phyloP scores from a whole-genome alignment of 768 basidiomycete genomes.

The Punctularia strigosozonata region DNA sequence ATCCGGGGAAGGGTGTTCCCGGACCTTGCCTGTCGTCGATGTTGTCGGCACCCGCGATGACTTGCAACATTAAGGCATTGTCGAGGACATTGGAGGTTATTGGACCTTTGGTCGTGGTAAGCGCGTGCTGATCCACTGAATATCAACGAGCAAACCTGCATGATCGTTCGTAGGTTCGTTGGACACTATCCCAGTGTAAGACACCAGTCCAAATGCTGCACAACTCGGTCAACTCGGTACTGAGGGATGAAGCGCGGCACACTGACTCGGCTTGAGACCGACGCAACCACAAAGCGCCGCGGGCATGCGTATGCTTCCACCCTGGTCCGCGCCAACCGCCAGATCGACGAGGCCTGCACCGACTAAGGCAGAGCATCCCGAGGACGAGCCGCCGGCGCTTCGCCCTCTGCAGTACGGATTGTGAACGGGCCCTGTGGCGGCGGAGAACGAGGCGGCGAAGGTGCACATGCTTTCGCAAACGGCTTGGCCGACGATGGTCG shows the following conservation, averaged over 20 bases:
- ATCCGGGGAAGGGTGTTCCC: constrained; percentile 20
- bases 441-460: constrained; percentile 23
- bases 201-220: constrained; percentile 30
- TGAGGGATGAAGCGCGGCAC: neutral
- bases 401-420: constrained; percentile 31
- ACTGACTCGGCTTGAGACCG: constrained; percentile 1
- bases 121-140: neutral
- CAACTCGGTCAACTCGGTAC: neutral
- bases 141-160: neutral
- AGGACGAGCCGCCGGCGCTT: constrained; percentile 30
- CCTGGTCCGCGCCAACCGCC: constrained; percentile 37
- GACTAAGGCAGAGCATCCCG: constrained; percentile 31
- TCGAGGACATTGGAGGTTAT: constrained; percentile 26
- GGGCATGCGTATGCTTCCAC: constrained; percentile 29
- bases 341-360: constrained; percentile 27
- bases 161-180: constrained; percentile 28
- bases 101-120: constrained; percentile 26
- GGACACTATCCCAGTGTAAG: constrained; percentile 33
- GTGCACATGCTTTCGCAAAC: constrained; percentile 27
- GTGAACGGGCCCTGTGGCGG: constrained; percentile 27
- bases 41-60: constrained; percentile 31
- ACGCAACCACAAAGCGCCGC: neutral
- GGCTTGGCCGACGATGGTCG: constrained; percentile 25
- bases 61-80: constrained; percentile 27
- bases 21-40: constrained; percentile 28